Percentiles rank a stretch among this genome's conserved stretches.
Conservation (phyloP, 441 rosid species). For the Adansonia grandidieri region DNA sequence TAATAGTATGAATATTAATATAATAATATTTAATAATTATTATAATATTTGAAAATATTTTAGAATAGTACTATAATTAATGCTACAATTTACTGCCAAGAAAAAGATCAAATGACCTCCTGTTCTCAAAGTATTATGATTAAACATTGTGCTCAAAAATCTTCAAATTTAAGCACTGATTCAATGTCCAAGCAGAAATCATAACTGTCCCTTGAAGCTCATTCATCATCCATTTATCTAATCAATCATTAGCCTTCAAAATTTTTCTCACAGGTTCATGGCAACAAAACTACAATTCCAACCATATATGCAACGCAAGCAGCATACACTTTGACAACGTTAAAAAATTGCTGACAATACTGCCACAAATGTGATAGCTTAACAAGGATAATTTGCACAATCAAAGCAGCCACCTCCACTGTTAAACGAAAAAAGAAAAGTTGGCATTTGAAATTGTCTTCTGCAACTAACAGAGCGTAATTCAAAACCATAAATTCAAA, state of each 20-base stretch:
- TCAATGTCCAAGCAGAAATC: not conserved
- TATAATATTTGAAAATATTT: no score
- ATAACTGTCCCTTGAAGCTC: not conserved
- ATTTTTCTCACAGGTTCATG: not conserved
- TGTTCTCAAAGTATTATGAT: not conserved
- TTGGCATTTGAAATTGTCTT: not conserved
- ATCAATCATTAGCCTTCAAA: not conserved
- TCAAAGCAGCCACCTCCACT: not conserved
- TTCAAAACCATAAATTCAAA: not conserved
- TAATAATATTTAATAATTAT: no score
- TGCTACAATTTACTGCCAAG: not conserved
- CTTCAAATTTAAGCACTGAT: not conserved
- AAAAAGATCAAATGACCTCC: not conserved
- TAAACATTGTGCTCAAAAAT: not conserved
- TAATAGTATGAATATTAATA: no score
- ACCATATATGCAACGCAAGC: not conserved
- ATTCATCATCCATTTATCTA: not conserved
- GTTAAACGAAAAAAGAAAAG: not conserved
- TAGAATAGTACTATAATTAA: no score
- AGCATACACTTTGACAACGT: not conserved
- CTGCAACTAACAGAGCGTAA: not conserved
- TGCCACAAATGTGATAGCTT: not conserved
- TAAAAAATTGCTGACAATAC: not conserved
- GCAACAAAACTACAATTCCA: not conserved
- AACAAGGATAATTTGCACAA: not conserved